These are phyloP conservation scores for Talaromyces amestolkiae DNA, from an alignment of 2,329 filamentous ascomycete species.

Conservation along the genomic window DNA sequence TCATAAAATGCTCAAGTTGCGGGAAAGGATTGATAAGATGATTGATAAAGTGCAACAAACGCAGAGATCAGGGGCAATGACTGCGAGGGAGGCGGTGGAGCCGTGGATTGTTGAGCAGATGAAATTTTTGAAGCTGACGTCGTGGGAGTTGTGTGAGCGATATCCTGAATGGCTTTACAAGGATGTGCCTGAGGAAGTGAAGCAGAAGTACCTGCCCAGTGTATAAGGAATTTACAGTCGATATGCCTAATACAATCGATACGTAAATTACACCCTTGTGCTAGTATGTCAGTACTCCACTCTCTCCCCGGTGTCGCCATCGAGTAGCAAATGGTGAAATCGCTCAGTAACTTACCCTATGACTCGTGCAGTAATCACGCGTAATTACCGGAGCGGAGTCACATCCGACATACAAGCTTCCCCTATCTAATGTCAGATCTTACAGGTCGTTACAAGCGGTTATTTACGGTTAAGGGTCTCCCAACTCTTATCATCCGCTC, in stretches of 20 bases:
- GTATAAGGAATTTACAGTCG: not conserved
- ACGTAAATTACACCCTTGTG: not conserved
- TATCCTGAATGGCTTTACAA: conserved; percentile 2
- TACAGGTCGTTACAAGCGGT: not conserved
- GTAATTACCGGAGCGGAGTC: not conserved
- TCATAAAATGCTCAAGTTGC: conserved; percentile 2
- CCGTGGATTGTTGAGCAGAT: conserved; percentile 10
- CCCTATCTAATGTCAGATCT: not conserved
- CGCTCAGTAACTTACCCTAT: not conserved
- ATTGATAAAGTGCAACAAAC: not conserved
- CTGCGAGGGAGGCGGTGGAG: not conserved
- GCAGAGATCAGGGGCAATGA: not conserved
- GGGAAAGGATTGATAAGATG: not conserved
- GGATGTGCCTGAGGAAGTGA: conserved; percentile 3
- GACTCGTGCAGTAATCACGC: not conserved
- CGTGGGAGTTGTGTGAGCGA: conserved; percentile 9
- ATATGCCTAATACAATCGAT: not conserved
- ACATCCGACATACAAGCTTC: not conserved
- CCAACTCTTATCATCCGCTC: not conserved
- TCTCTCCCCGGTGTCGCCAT: not conserved
- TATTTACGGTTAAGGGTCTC: not conserved
- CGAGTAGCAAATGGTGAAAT: not conserved
- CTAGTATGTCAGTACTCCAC: not conserved
- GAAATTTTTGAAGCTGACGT: conserved; percentile 1
- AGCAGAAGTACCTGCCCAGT: not conserved